phyloP scores from a whole-genome alignment of 2,329 filamentous ascomycete genomes.

The Trichoderma aggressivum region DNA sequence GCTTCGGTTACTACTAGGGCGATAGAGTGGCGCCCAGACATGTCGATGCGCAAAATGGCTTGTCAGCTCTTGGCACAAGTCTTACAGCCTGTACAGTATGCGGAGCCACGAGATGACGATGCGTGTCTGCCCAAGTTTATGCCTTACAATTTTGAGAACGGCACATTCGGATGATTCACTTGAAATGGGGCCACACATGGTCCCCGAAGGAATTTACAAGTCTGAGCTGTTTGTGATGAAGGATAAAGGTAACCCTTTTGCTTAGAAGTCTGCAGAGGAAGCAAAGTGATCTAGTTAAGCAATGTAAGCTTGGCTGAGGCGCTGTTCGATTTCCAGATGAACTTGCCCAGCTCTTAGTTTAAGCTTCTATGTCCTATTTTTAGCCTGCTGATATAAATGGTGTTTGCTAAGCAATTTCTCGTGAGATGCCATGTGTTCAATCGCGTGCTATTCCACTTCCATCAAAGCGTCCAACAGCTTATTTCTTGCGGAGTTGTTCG shows the following conservation, averaged over 20 bases:
- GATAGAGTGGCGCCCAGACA: background rate
- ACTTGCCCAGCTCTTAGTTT: background rate
- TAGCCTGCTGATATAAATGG: background rate
- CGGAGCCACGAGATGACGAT: background rate
- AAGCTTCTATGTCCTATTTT: background rate
- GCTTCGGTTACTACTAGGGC: background rate
- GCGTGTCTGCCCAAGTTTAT: background rate
- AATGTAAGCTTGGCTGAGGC: background rate
- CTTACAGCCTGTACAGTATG: background rate
- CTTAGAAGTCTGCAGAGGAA: background rate
- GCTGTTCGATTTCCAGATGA: background rate
- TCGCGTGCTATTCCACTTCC: background rate
- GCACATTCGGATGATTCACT: background rate
- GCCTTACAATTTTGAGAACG: background rate
- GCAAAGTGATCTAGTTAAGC: background rate
- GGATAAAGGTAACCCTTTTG: background rate
- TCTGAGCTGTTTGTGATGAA: background rate
- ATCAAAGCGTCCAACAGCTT: background rate
- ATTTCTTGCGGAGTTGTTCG: background rate
- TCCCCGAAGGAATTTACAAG: background rate
- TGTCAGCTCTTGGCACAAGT: background rate
- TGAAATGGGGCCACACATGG: background rate
- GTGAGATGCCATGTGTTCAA: background rate
- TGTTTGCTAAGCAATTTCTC: background rate
- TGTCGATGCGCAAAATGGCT: background rate